A percentile compares a stretch with the other conserved stretches of the same genome.
phyloP scores from a whole-genome alignment of 1,139 yeast species.

The Debaryomyces fabryi region DNA sequence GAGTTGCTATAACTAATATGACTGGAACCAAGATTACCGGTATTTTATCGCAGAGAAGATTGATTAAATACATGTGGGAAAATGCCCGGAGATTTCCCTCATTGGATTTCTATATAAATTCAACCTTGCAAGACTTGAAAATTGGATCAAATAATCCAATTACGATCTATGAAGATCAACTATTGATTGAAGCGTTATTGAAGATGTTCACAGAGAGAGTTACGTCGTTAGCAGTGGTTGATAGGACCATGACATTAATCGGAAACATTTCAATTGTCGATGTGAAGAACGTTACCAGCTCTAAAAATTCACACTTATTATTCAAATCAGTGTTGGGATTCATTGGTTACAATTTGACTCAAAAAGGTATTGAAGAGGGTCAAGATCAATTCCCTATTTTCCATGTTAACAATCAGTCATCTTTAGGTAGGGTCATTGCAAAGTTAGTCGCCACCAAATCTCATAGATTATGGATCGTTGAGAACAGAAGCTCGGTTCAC shows the following conservation, averaged over 20 bases:
- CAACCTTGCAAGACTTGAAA: conserved; percentile 64
- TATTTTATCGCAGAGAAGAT: conserved; percentile 84
- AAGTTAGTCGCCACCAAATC: conserved; percentile 93
- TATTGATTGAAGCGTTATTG: conserved; percentile 80
- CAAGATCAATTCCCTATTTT: conserved; percentile 96
- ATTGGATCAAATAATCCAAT: conserved; percentile 75
- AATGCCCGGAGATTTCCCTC: conserved; percentile 84
- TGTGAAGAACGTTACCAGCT: conserved; percentile 81
- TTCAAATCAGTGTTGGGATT: conserved; percentile 85
- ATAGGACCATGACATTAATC: conserved; percentile 67
- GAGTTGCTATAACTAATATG: conserved; percentile 77
- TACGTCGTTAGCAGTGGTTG: conserved; percentile 93
- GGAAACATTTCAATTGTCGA: conserved; percentile 96
- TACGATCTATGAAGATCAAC: conserved; percentile 82
- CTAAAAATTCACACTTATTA: conserved; percentile 80
- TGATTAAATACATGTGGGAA: conserved; percentile 84
- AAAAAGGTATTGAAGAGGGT: conserved; percentile 90
- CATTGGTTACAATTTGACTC: conserved; percentile 80
- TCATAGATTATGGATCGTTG: conserved; percentile 93
- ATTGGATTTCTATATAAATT: conserved; percentile 71
- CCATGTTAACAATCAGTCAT: conserved; percentile 79
- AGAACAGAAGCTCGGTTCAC: conserved; percentile 35
- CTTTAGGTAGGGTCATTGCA: conserved; percentile 87
- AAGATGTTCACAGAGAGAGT: conserved; percentile 85
- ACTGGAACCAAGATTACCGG: conserved; percentile 58